Conservation (phyloP, 129 eudicot species). For the Gnaphalium uliginosum region DNA sequence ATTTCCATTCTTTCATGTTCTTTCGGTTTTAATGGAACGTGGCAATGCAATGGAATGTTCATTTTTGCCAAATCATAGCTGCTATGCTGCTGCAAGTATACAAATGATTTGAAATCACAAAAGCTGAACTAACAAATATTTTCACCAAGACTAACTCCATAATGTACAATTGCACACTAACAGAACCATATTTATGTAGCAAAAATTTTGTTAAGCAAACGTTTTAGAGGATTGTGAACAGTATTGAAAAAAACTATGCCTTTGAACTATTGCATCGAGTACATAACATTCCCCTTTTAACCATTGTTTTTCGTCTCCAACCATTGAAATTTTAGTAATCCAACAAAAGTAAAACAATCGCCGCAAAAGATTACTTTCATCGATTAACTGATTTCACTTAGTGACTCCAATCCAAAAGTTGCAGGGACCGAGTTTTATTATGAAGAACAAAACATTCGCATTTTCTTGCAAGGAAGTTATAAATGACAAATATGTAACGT, state of each 20-base stretch:
- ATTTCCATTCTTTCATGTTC: slow-evolving; percentile 7
- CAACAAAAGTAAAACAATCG: too few relatives aligned
- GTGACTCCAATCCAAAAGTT: too few relatives aligned
- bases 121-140: background rate
- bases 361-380: too few relatives aligned
- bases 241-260: background rate
- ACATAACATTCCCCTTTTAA: background rate
- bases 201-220: background rate
- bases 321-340: background rate
- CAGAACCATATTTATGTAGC: background rate
- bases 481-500: too few relatives aligned
- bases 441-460: too few relatives aligned
- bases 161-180: background rate
- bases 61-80: background rate
- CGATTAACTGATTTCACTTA: too few relatives aligned
- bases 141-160: background rate
- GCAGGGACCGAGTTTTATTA: too few relatives aligned
- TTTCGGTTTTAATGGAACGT: slow-evolving; percentile 13
- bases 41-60: background rate
- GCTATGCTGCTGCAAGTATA: background rate
- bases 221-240: background rate
- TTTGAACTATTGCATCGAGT: background rate
- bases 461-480: too few relatives aligned
- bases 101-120: background rate
- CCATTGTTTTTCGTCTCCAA: background rate